Base-by-base conservation (phyloP, 495 filamentous ascomycete species). In the Neurospora sublineolata region DNA sequence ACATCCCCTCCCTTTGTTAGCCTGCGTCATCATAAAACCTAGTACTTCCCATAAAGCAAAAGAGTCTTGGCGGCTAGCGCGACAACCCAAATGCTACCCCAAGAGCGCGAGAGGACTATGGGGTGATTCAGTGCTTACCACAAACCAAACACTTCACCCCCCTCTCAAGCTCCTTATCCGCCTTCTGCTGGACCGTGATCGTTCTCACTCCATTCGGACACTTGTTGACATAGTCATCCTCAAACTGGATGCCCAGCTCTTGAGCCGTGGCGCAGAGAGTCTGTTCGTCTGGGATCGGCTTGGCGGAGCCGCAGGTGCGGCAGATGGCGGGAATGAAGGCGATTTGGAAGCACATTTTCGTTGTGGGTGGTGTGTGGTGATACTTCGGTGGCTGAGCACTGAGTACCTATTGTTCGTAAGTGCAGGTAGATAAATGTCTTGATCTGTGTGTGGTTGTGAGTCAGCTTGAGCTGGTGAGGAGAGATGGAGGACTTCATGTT, bases 1-100 rank as follows among this genome's bases (percentile, higher is more conserved):
- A 27, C 46, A 2, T 1, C 23, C 46, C 1, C 20, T 12, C 46
- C 20, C 46, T 27, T 58, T 23, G 20, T 27, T 58, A 58, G 46
- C 46, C 6, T 12, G 44, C 44, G 10, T 52, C 0, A 52, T 6
- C 10, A 23, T 23, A 5, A 27, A 52, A 27, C 20, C 40, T n/a
- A 27, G 20, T 14, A 14, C 10, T 23, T 12, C 1, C 44, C n/a
- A 10, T 1, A 3, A 44, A 9, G n/a, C n/a, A n/a, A 4, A 44
- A 44, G 7, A 8, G 18, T 44, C 41, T 44, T 44, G 2, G 8
- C 41, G 3, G 41, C 3, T n/a, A 8, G 41, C 7, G 8, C 18
- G 0, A 42, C 7, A 9, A 0, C 5, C 16, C 8, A 41, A 42
- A 2, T 8, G 0, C 11, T 2, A n/a, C 2, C 1, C 4, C 44